A percentile compares a stretch with the other conserved stretches of the same genome.
phyloP scores from a whole-genome alignment of 75 land plant species.

The Isoetes taiwanensis region DNA sequence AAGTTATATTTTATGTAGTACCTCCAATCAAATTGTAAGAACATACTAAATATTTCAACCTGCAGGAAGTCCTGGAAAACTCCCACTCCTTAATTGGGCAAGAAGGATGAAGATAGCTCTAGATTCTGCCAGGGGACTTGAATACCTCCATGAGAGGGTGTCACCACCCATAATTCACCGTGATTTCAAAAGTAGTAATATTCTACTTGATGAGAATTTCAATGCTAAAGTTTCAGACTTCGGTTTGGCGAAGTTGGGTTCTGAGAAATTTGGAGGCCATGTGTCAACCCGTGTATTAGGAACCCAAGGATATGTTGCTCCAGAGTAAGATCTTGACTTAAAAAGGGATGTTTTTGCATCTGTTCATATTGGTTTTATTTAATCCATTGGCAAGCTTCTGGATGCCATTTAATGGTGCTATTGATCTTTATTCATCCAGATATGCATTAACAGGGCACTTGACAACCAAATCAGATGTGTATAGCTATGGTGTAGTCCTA shows the following conservation, averaged over 20 bases:
- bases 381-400: background rate
- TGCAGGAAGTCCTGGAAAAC: slow-evolving; percentile 11
- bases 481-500: slow-evolving; percentile 13
- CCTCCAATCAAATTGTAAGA: too few relatives aligned
- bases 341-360: too few relatives aligned
- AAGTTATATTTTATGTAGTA: too few relatives aligned
- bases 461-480: slow-evolving; percentile 1
- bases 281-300: slow-evolving; percentile 24
- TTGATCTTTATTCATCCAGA: background rate
- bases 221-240: slow-evolving; percentile 15
- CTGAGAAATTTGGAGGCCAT: slow-evolving; percentile 23
- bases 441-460: slow-evolving; percentile 6
- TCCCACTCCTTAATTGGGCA: slow-evolving; percentile 50
- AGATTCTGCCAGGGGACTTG: slow-evolving; percentile 67
- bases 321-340: slow-evolving; percentile 14
- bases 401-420: background rate
- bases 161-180: slow-evolving; percentile 42
- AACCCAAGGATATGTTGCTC: slow-evolving; percentile 26
- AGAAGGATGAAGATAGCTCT: slow-evolving; percentile 54
- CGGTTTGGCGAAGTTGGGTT: slow-evolving; percentile 23
- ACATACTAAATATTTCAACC: too few relatives aligned
- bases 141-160: slow-evolving; percentile 48
- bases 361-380: background rate
- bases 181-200: slow-evolving; percentile 35
- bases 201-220: slow-evolving; percentile 13